Conservation (phyloP, 1,284 basidiomycete genomes). For the Tilletia caries region DNA sequence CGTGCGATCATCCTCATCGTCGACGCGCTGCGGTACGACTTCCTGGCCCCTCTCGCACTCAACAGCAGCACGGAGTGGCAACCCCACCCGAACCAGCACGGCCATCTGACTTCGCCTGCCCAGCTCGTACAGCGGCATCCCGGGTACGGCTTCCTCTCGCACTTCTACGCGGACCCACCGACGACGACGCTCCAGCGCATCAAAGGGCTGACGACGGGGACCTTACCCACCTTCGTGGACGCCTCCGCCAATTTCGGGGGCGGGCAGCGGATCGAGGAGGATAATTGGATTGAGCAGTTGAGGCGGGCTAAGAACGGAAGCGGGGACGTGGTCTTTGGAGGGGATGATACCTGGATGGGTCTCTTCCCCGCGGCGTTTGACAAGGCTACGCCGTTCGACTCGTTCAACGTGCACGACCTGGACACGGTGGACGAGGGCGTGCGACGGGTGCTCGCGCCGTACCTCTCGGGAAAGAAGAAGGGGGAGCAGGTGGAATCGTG, state of each 20-base stretch:
- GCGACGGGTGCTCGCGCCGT: constrained; percentile 73
- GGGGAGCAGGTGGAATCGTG: constrained; percentile 54
- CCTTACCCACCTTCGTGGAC: constrained; percentile 92
- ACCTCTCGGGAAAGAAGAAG: constrained; percentile 60
- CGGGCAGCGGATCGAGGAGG: constrained; percentile 67
- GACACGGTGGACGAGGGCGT: constrained; percentile 94
- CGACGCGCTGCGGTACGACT: constrained; percentile 91
- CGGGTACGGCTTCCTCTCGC: constrained; percentile 74
- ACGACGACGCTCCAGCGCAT: constrained; percentile 92
- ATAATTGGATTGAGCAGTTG: constrained; percentile 63
- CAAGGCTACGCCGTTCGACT: constrained; percentile 75
- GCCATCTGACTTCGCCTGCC: constrained; percentile 73
- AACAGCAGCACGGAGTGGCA: constrained; percentile 11
- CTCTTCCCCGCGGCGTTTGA: constrained; percentile 77
- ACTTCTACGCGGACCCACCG: constrained; percentile 87
- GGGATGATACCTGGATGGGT: constrained; percentile 93
- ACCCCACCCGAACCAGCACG: constrained; percentile 67
- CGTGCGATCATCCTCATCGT: constrained; percentile 80
- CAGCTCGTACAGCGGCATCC: constrained; percentile 67
- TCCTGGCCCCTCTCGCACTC: constrained; percentile 70
- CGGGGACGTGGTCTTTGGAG: constrained; percentile 66
- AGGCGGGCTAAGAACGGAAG: constrained; percentile 37
- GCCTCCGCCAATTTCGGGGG: constrained; percentile 85
- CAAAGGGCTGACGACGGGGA: constrained; percentile 92
- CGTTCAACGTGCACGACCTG: constrained; percentile 97